Evolutionary conservation across 345 rosid genomes (phyloP), one percentile per base, ranked within the genome.

Genomic region (Aegle marmelos): DNA sequence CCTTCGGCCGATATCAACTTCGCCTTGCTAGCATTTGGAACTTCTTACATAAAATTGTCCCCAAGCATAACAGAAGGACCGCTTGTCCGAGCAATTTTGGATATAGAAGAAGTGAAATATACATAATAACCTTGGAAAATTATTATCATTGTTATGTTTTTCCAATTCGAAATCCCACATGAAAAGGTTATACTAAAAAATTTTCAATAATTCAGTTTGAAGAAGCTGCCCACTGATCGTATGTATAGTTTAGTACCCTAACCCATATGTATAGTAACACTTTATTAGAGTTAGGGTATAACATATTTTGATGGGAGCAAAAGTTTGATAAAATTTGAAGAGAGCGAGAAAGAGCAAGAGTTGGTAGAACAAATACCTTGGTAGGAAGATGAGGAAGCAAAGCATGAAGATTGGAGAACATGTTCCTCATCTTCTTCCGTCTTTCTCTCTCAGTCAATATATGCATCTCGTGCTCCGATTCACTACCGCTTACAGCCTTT

Each of bases 401-500:
- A 78, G 88, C 81, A 53, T 88, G 94, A 72, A 89, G 91, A 70
- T 60, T 68, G 50, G 87, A 73, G 78, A 89, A 85, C 94, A 89
- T 89, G 56, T 75, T 75, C 79, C 86, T 86, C 91, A 90, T 90
- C 91, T 79, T 90, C 80, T 86, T 89, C 82, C 94, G 85, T 78
- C 92, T 87, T 59, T 86, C 88, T 80, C 94, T 88, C 78, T 90
- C 91, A 3, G 88, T 86, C 84, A 83, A 78, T 27, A 87, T 82
- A 59, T 90, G 93, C 30, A 85, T 74, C 62, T 81, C 91, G 50
- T 86, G 85, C 70, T 83, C 89, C 4, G 86, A 76, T 76, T 83
- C 83, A 9, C 76, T 84, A 2, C 69, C 83, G 4, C 53, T n/a
- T 27, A 36, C 67, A 22, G 11, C 28, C 36, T 77, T 68, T 6